Evolutionary conservation across 2,329 filamentous ascomycete genomes (phyloP).

Genomic region (Triangularia verruculosa): DNA sequence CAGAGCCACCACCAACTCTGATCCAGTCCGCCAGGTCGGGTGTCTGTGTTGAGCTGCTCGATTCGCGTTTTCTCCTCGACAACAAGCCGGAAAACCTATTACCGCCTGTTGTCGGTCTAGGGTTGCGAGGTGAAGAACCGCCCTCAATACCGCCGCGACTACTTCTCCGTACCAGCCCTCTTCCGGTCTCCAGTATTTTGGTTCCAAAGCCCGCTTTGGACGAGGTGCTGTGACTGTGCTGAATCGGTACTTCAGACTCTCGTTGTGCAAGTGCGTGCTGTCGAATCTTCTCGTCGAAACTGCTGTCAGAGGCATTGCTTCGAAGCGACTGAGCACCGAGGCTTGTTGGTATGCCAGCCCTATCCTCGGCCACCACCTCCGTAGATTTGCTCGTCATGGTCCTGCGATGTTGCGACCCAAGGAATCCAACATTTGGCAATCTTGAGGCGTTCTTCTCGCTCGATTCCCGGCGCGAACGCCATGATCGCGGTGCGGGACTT

Average conservation of each 20-base stretch:
- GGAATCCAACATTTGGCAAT: background rate
- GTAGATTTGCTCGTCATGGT: background rate
- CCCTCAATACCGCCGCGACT: conserved; percentile 36
- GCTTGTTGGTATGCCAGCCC: conserved; percentile 18
- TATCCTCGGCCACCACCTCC: conserved; percentile 17
- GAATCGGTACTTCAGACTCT: conserved; percentile 25
- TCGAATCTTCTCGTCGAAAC: conserved; percentile 33
- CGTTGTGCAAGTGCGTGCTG: conserved; percentile 31
- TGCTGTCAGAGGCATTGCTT: conserved; percentile 29
- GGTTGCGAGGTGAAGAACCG: conserved; percentile 26
- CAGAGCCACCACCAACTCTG: conserved; percentile 14
- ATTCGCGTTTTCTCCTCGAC: conserved; percentile 23
- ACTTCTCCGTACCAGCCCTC: conserved; percentile 34
- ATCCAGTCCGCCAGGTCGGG: conserved; percentile 27
- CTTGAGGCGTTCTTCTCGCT: conserved; percentile 30
- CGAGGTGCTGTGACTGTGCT: conserved; percentile 35
- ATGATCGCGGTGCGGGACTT: conserved; percentile 49
- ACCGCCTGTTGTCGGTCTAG: conserved; percentile 10
- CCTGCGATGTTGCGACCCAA: conserved; percentile 5
- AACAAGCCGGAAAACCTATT: conserved; percentile 25
- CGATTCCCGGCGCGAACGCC: conserved; percentile 36
- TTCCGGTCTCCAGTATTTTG: conserved; percentile 38
- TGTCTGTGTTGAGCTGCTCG: conserved; percentile 9
- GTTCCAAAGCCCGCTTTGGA: conserved; percentile 34
- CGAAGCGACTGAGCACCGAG: conserved; percentile 19